These are phyloP conservation scores for Teratosphaeria pseudoeucalypti DNA, from an alignment of 2,329 filamentous ascomycete species.

Conservation along the genomic window DNA sequence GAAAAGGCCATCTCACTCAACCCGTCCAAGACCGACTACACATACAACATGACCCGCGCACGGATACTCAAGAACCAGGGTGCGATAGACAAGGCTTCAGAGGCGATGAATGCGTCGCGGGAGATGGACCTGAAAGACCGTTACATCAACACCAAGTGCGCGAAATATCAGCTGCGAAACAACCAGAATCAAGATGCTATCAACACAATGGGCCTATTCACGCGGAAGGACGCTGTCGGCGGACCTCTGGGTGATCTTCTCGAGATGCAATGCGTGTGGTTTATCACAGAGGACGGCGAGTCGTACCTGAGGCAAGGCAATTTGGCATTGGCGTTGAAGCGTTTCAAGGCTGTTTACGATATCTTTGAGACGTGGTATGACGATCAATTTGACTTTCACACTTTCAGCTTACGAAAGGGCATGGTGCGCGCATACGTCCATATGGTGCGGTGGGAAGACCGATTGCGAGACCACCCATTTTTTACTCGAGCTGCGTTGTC, in stretches of 20 bases:
- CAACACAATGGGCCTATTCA: constrained; percentile 87
- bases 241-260: constrained; percentile 83
- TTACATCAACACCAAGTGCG: constrained; percentile 96
- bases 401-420: constrained; percentile 91
- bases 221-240: constrained; percentile 75
- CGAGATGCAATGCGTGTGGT: constrained; percentile 99
- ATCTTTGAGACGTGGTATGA: constrained; percentile 98
- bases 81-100: constrained; percentile 66
- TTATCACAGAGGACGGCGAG: constrained; percentile 86
- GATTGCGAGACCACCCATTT: constrained; percentile 83
- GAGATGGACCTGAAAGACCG: constrained; percentile 80
- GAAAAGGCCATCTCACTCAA: constrained; percentile 73
- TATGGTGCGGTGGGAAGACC: constrained; percentile 94
- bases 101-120: constrained; percentile 80
- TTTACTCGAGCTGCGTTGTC: constrained; percentile 74
- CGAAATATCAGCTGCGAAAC: constrained; percentile 92
- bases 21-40: constrained; percentile 75
- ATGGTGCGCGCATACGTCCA: constrained; percentile 91
- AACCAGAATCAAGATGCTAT: constrained; percentile 79
- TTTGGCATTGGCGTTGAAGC: constrained; percentile 76
- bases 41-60: constrained; percentile 90
- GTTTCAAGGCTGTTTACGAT: constrained; percentile 76
- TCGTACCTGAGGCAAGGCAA: constrained; percentile 75
- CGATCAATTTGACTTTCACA: constrained; percentile 98
- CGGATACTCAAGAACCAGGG: constrained; percentile 88